Percentiles rank a stretch among this genome's conserved stretches.
Conservation (phyloP, 371 early-diverging fungal genomes). For the Nematocida minor region DNA sequence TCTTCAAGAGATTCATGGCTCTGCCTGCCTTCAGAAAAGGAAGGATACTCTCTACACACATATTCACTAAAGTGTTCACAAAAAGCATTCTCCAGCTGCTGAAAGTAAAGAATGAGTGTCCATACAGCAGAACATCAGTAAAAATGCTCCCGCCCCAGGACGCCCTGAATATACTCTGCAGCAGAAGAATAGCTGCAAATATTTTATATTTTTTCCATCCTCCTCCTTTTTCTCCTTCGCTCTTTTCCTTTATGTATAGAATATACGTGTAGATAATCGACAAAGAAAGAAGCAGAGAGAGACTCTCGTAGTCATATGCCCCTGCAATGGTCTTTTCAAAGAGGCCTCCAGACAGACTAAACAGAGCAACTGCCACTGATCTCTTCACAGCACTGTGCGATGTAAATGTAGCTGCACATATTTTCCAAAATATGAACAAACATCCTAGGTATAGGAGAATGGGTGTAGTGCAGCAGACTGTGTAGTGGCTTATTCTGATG, state of each 20-base stretch:
- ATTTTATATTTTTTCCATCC: not conserved
- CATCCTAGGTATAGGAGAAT: constrained; percentile 82
- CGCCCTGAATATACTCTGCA: constrained; percentile 2
- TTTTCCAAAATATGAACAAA: constrained; percentile 79
- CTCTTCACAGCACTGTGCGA: not conserved
- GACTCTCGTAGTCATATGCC: constrained; percentile 95
- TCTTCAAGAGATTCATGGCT: not conserved
- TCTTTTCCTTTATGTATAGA: not conserved
- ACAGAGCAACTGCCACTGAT: constrained; percentile 72
- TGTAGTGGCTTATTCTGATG: constrained; percentile 68
- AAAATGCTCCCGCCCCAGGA: constrained; percentile 99
- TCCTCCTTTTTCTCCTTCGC: not conserved
- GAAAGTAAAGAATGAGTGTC: constrained; percentile 67
- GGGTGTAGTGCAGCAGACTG: constrained; percentile 83
- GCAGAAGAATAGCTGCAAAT: not conserved
- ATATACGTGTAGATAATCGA: constrained; percentile 86
- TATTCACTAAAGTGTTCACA: not conserved
- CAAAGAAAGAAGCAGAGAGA: constrained; percentile 90
- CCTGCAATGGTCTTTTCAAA: constrained; percentile 96
- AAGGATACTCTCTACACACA: not conserved
- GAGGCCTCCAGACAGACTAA: constrained; percentile 91
- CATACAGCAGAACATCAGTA: constrained; percentile 89
- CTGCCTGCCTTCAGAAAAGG: constrained; percentile 1
- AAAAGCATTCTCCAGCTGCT: not conserved
- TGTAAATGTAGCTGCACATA: constrained; percentile 67